These are phyloP conservation scores for Naumovozyma castellii DNA, from an alignment of 805 yeast genomes.

Conservation along the genomic window DNA sequence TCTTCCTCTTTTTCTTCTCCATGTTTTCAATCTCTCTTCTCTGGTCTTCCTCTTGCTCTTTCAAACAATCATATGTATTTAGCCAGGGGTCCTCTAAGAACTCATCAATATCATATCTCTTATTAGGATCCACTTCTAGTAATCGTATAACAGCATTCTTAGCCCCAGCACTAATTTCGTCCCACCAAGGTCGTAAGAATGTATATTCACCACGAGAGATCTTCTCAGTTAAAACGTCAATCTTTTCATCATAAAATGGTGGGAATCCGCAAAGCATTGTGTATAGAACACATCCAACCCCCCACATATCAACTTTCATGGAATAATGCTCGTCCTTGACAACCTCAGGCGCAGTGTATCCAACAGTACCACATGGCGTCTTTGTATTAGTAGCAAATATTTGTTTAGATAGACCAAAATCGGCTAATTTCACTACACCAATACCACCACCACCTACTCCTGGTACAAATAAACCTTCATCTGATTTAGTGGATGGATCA, in stretches of 20 bases:
- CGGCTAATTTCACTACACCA: slow-evolving; percentile 84
- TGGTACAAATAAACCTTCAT: slow-evolving; percentile 77
- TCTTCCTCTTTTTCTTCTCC: slow-evolving; percentile 18
- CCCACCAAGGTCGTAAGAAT: slow-evolving; percentile 85
- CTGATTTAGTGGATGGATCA: slow-evolving; percentile 57
- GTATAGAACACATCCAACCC: slow-evolving; percentile 89
- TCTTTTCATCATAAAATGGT: slow-evolving; percentile 75
- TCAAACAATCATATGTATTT: slow-evolving; percentile 23
- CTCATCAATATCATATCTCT: slow-evolving; percentile 59
- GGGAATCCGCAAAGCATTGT: slow-evolving; percentile 95
- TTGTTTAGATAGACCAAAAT: slow-evolving; percentile 89
- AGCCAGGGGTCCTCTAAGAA: slow-evolving; percentile 67
- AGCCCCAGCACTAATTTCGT: slow-evolving; percentile 64
- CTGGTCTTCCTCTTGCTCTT: slow-evolving; percentile 6
- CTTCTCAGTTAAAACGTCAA: slow-evolving; percentile 57
- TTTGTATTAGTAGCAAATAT: slow-evolving; percentile 81
- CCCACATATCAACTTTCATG: slow-evolving; percentile 98
- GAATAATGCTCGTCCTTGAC: slow-evolving; percentile 89
- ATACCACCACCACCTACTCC: slow-evolving; percentile 89
- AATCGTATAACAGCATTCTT: slow-evolving; percentile 57
- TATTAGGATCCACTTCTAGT: slow-evolving; percentile 59
- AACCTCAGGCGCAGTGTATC: slow-evolving; percentile 97
- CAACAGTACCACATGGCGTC: slow-evolving; percentile 98
- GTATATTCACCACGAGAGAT: slow-evolving; percentile 63
- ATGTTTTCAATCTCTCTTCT: slow-evolving; percentile 2